Evolutionary conservation across 495 filamentous ascomycete genomes (phyloP), one percentile per base, ranked within the genome.

Genomic region (Podospora appendiculata): DNA sequence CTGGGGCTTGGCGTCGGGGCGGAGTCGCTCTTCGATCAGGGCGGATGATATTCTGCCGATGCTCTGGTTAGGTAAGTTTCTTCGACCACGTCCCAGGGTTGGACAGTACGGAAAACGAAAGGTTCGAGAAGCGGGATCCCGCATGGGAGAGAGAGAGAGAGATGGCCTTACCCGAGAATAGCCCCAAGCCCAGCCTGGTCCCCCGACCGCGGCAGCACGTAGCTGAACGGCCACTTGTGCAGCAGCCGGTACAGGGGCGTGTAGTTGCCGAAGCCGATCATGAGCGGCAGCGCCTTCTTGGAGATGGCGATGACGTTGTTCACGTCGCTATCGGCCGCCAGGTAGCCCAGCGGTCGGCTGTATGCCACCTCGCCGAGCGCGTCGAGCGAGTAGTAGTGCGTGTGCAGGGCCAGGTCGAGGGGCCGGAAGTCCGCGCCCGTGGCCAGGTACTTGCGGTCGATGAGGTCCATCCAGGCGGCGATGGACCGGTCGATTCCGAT

Each of bases 301-400:
- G 81, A 75, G 2, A 69, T 67, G 42, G 75, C 65, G 41, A 82
- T 76, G 8, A 86, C 70, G 19, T 76, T 72, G 38, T 74, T 70
- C 33, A 79, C 69, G 58, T 88, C 85, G 6, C 69, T 64, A 32
- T 81, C 82, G 48, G 70, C 71, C 41, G 77, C 70, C 3, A 87
- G 67, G 57, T 80, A 86, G 12, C 84, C 84, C 17, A 87, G 74
- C 1, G 82, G 73, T 34, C 75, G 66, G 11, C 83, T 82, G 58
- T 84, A 84, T 8, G 78, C 81, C 35, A 87, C 68, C 55, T 85
- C 78, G 10, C 77, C 78, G 50, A 88, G 82, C 2, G 82, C 73
- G 55, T 88, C 86, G 55, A 85, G 79, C 6, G 81, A 79, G 59
- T 81, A 77, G 48, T 60, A 69, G 43, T 62, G 57, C 55, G 71